Conservation (phyloP, 2,329 filamentous ascomycete species). For the Clarireedia homoeocarpa region DNA sequence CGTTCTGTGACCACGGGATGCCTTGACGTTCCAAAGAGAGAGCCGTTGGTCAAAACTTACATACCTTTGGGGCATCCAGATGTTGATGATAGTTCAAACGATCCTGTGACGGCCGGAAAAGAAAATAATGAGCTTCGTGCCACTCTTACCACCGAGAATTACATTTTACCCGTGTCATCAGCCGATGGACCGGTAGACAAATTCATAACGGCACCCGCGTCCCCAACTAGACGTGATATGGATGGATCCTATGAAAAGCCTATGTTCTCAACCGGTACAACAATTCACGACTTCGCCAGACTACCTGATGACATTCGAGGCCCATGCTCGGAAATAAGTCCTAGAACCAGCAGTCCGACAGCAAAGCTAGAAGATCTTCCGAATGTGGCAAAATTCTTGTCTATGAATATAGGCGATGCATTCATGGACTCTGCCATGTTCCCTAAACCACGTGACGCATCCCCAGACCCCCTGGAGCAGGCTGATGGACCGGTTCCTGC, state of each 20-base stretch:
- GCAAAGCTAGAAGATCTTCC: neutral
- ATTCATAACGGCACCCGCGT: slow-evolving; percentile 2
- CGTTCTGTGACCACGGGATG: neutral
- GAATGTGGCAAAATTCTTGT: neutral
- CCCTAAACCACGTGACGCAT: neutral
- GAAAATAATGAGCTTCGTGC: neutral
- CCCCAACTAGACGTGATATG: slow-evolving; percentile 1
- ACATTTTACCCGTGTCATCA: neutral
- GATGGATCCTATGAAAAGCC: slow-evolving; percentile 3
- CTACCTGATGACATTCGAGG: slow-evolving; percentile 1
- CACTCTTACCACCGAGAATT: neutral
- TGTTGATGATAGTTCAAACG: neutral
- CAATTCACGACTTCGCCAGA: slow-evolving; percentile 3
- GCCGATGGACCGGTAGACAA: neutral
- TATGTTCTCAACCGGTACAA: neutral
- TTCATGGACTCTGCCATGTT: neutral
- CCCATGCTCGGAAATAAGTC: slow-evolving; percentile 5
- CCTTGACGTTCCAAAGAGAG: neutral
- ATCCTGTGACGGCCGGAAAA: neutral
- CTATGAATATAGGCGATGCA: slow-evolving; percentile 1
- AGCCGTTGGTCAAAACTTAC: neutral
- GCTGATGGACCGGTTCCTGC: neutral
- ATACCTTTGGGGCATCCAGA: neutral
- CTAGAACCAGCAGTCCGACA: slow-evolving; percentile 1
- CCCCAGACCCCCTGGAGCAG: neutral